These are phyloP conservation scores for Triticum urartu DNA, from an alignment of 176 grass and related monocot species.

Conservation along the genomic window DNA sequence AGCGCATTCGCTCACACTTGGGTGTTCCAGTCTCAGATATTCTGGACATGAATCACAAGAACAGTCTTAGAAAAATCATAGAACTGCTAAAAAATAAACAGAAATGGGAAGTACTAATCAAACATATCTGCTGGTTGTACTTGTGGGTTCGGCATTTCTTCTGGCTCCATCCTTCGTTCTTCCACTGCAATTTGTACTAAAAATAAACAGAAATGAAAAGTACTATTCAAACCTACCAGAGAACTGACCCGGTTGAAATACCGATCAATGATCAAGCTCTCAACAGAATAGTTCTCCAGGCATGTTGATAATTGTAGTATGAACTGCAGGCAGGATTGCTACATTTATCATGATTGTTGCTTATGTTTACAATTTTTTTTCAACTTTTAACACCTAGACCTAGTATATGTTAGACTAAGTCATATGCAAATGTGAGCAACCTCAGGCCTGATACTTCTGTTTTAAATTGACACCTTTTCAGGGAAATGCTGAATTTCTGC, in stretches of 20 bases:
- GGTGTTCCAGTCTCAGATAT: too few species aligned
- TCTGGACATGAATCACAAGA: too few species aligned
- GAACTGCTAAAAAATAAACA: background rate
- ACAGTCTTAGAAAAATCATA: too few species aligned
- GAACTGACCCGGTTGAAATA: constrained; percentile 86
- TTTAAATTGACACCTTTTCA: constrained; percentile 20
- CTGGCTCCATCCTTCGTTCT: background rate
- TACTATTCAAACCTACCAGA: constrained; percentile 48
- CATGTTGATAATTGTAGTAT: constrained; percentile 41
- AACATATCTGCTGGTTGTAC: constrained; percentile 23
- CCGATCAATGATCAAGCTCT: constrained; percentile 72
- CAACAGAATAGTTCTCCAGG: constrained; percentile 81
- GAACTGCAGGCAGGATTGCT: too few species aligned
- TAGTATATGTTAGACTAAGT: too few species aligned
- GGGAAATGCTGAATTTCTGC: constrained; percentile 52
- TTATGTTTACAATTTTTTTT: too few species aligned
- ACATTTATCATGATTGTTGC: too few species aligned
- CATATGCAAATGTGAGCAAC: too few species aligned
- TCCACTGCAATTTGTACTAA: too few species aligned
- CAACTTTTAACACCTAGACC: too few species aligned
- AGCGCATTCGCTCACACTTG: background rate
- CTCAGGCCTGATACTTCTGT: too few species aligned
- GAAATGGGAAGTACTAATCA: background rate
- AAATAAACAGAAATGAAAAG: background rate
- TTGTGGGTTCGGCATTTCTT: constrained; percentile 29